Base-by-base conservation (phyloP, 148 eudicot species). In the Amaranthus hypochondriacus region DNA sequence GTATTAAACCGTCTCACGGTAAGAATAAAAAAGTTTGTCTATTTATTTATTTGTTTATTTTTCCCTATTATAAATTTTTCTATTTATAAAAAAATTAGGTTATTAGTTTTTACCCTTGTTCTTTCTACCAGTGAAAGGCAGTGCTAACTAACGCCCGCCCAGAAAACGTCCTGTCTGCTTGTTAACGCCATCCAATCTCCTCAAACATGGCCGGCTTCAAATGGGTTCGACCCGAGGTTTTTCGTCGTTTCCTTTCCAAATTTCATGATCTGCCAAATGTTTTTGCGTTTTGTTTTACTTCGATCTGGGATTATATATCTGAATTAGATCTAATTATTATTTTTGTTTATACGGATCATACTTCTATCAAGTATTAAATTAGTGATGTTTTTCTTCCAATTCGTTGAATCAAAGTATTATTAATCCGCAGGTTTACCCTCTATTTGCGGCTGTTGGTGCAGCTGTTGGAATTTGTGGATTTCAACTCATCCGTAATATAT, bases 221-320 rank as follows among this genome's bases (percentile, higher is more conserved):
- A 46, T 91, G 97, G 97, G 69, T 91, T 12, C 81, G 97, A 82
- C 96, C 96, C 70, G 96, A 91, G 96, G 96, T 91, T 61, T 61
- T 53, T 21, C 64, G 47, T 57, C 75, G 12, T 21, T 49, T 13
- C 7, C 44, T 14, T 69, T 70, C 21, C 57, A 56, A 48, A 1
- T 56, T 48, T 42, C 18, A 73, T 14, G 51, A 15, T 70, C 48
- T 43, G 2, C 28, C 42, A 9, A 51, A 14, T 39, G 12, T 28
- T 62, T 43, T 39, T 49, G 0, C 0, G 14, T 13, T 60, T 18
- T n/a, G 4, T 2, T 56, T 15, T 49, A 14, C 9, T 50, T 51
- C 9, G 52, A 48, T 65, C 48, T 65, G 4, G 21, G 4, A 14
- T 28, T 28, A 28, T 28, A 50, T 64, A 10, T 44, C 52, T 50